Percentiles rank a stretch among this genome's conserved stretches.
These are phyloP conservation scores for Aspergillus flavus DNA, from an alignment of 2,329 filamentous ascomycete species.

Conservation along the genomic window DNA sequence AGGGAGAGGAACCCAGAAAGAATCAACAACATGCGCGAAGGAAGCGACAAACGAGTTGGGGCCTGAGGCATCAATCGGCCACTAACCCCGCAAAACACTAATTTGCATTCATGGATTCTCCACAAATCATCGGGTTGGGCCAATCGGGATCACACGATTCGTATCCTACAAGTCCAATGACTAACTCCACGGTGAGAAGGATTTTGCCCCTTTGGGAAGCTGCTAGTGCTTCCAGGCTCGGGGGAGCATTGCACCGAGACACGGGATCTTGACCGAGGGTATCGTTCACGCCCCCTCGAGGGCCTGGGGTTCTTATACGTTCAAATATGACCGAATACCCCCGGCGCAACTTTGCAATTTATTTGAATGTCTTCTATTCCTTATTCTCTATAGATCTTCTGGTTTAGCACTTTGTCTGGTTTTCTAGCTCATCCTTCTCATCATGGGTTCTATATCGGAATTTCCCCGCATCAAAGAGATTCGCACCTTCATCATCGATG, in stretches of 20 bases:
- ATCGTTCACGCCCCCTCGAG: conserved; percentile 11
- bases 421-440: conserved; percentile 18
- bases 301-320: background rate
- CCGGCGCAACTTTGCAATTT: conserved; percentile 14
- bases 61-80: conserved; percentile 11
- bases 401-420: conserved; percentile 6
- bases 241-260: conserved; percentile 35
- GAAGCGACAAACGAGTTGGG: background rate
- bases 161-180: background rate
- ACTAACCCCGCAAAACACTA: conserved; percentile 11
- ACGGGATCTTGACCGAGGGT: conserved; percentile 12
- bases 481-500: conserved; percentile 50
- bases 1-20: conserved; percentile 3
- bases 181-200: conserved; percentile 3
- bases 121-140: background rate
- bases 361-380: conserved; percentile 11
- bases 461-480: conserved; percentile 51
- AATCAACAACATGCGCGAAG: conserved; percentile 1
- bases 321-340: conserved; percentile 23
- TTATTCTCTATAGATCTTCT: conserved; percentile 8
- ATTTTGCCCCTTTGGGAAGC: background rate
- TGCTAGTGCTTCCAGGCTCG: conserved; percentile 16
- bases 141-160: background rate
- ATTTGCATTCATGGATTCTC: background rate
- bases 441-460: conserved; percentile 33